A percentile compares a stretch with the other conserved stretches of the same genome.
Conservation (phyloP, 345 rosid genomes). For the Erodium maritimum region DNA sequence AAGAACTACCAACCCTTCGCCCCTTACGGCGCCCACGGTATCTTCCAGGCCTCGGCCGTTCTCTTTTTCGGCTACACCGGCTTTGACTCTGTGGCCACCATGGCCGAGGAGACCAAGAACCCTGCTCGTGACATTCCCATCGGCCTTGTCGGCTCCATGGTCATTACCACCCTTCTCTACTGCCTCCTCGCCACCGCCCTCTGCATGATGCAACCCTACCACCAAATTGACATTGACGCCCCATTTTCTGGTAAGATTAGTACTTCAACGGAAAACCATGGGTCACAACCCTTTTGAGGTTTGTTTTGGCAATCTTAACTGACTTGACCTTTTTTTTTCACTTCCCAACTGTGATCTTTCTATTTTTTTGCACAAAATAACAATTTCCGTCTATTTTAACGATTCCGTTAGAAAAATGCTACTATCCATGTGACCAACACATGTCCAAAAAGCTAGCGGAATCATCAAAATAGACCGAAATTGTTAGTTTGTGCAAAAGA, state of each 20-base stretch:
- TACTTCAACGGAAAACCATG: too few relatives aligned
- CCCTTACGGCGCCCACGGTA: constrained; percentile 40
- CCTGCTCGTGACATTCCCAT: constrained; percentile 54
- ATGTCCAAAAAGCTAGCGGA: too few relatives aligned
- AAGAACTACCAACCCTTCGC: constrained; percentile 28
- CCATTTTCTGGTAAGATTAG: constrained; percentile 35
- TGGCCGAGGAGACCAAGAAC: constrained; percentile 58
- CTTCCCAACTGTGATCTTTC: too few relatives aligned
- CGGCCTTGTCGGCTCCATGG: constrained; percentile 56
- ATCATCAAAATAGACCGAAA: too few relatives aligned
- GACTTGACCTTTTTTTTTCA: too few relatives aligned
- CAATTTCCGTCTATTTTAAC: too few relatives aligned
- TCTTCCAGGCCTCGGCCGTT: constrained; percentile 38
- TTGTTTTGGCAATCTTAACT: too few relatives aligned
- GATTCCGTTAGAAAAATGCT: too few relatives aligned
- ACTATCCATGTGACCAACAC: too few relatives aligned
- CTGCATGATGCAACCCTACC: constrained; percentile 41
- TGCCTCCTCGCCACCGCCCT: constrained; percentile 36
- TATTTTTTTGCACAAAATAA: too few relatives aligned
- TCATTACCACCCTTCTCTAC: constrained; percentile 22
- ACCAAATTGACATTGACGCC: constrained; percentile 36
- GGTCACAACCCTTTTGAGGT: too few relatives aligned
- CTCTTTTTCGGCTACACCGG: constrained; percentile 60
- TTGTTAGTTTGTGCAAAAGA: too few relatives aligned
- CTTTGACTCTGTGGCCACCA: constrained; percentile 48